A percentile compares a stretch with the other conserved stretches of the same genome.
Conservation (phyloP, 2,329 filamentous ascomycete species). For the Huntiella abstrusa region DNA sequence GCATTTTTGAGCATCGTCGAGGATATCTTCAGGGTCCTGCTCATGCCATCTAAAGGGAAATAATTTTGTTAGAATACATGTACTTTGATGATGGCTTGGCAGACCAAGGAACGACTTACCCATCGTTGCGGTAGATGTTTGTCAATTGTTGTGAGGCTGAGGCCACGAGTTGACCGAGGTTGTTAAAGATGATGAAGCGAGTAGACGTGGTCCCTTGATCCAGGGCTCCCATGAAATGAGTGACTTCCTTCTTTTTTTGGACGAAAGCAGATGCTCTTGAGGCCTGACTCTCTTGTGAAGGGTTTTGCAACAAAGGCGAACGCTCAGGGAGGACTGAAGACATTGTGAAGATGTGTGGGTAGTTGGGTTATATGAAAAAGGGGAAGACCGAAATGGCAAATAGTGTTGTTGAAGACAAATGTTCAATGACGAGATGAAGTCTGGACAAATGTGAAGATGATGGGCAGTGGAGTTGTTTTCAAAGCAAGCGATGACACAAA, state of each 20-base stretch:
- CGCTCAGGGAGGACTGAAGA: no score
- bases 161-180: slow-evolving; percentile 55
- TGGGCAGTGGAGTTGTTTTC: no score
- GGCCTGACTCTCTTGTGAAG: no score
- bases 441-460: no score
- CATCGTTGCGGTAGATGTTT: slow-evolving; percentile 68
- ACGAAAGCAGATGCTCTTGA: background rate
- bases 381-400: no score
- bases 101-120: slow-evolving; percentile 35
- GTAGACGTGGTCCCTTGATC: slow-evolving; percentile 84
- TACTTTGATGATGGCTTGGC: background rate
- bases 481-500: no score
- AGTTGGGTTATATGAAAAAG: no score
- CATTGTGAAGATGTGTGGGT: no score
- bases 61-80: background rate
- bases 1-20: slow-evolving; percentile 57
- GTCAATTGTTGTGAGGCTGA: slow-evolving; percentile 75
- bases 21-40: slow-evolving; percentile 62
- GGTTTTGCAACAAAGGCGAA: no score
- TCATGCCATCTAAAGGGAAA: slow-evolving; percentile 55
- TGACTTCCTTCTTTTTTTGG: background rate
- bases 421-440: no score
- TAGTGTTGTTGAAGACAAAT: no score
- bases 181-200: slow-evolving; percentile 79
- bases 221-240: slow-evolving; percentile 49